Evolutionary conservation across 192 early-diverging fungal genomes (phyloP).

Genomic region (Gaertneriomyces sp.): DNA sequence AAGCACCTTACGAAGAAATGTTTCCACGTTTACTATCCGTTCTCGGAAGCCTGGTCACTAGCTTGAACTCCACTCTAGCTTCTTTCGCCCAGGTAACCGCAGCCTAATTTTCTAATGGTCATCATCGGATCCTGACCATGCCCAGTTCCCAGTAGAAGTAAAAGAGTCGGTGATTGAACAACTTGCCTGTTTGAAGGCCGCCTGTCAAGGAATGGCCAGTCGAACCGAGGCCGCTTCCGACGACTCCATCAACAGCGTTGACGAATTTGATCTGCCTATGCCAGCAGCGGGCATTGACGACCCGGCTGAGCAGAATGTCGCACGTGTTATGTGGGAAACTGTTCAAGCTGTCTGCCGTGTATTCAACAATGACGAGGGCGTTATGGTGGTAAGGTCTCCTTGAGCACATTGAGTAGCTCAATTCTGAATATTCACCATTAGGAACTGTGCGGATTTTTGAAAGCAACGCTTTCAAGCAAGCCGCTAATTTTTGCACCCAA

Average conservation of each 20-base stretch:
- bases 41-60: conserved; percentile 24
- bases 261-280: not conserved
- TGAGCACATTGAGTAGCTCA: not conserved
- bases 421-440: not conserved
- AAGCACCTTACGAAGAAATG: conserved; percentile 20
- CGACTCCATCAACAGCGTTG: not conserved
- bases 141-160: conserved; percentile 1
- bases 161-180: conserved; percentile 16
- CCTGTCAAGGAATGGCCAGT: conserved; percentile 17
- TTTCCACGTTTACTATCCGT: conserved; percentile 30
- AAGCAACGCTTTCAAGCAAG: conserved; percentile 7
- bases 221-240: not conserved
- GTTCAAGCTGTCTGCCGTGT: conserved; percentile 24
- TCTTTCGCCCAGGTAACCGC: conserved; percentile 8
- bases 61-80: conserved; percentile 27
- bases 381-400: conserved; percentile 32
- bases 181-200: conserved; percentile 11
- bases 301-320: conserved; percentile 10
- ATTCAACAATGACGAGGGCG: conserved; percentile 29
- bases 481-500: conserved; percentile 24
- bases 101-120: not conserved
- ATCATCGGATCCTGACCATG: not conserved
- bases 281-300: conserved; percentile 12
- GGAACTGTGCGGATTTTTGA: conserved; percentile 22
- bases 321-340: conserved; percentile 34